phyloP scores from a whole-genome alignment of 345 rosid genomes.

The Microthlaspi erraticum region DNA sequence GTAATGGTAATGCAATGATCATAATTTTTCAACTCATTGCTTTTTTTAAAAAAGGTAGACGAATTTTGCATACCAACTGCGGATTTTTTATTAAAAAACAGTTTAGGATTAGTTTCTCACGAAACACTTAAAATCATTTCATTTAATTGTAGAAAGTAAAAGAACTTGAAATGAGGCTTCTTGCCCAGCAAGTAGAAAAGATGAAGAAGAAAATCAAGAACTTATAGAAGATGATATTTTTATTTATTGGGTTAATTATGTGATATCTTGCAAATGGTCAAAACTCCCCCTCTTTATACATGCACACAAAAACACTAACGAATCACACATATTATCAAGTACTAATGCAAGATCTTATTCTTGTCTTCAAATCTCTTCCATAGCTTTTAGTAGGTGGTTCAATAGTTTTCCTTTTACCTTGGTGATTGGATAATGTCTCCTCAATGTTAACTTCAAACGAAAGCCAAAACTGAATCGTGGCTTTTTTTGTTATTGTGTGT shows the following conservation, averaged over 20 bases:
- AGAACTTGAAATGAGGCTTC: neutral
- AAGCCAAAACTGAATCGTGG: neutral
- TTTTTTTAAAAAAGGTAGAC: neutral
- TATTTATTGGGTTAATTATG: neutral
- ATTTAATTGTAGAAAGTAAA: neutral
- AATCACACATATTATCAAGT: no score
- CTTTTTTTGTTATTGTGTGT: neutral
- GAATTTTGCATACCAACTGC: neutral
- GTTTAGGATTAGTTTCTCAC: no score
- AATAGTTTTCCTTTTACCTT: neutral
- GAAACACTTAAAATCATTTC: no score
- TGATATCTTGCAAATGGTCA: neutral
- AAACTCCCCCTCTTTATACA: neutral
- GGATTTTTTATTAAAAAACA: no score
- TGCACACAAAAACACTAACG: neutral
- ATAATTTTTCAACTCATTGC: neutral
- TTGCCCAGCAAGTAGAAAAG: no score
- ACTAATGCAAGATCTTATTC: no score
- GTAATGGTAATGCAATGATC: constrained; percentile 5
- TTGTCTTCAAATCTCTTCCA: neutral
- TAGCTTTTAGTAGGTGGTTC: neutral
- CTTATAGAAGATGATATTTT: neutral
- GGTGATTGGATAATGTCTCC: neutral
- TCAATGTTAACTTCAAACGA: neutral
- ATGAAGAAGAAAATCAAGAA: neutral